These are phyloP conservation scores for Aquanectria penicillioides DNA, from an alignment of 2,329 filamentous ascomycete species.

Conservation along the genomic window DNA sequence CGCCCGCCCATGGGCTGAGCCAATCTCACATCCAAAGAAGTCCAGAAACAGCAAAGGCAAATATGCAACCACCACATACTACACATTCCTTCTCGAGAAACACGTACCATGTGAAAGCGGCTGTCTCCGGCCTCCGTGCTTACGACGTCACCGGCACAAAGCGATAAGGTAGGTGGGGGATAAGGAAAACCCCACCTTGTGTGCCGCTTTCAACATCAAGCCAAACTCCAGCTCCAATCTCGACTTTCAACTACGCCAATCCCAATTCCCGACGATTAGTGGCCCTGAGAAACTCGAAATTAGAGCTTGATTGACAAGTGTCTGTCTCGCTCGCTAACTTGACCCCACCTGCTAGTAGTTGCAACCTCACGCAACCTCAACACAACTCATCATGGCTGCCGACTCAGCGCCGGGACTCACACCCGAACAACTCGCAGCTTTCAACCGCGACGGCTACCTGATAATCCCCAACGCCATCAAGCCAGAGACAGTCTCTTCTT, in stretches of 20 bases:
- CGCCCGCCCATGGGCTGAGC: too few species aligned
- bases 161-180: slow-evolving; percentile 35
- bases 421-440: slow-evolving; percentile 74
- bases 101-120: neutral
- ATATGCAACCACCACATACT: neutral
- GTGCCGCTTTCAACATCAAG: slow-evolving; percentile 24
- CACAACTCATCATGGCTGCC: slow-evolving; percentile 26
- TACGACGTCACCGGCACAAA: slow-evolving; percentile 20
- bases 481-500: slow-evolving; percentile 69
- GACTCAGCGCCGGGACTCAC: slow-evolving; percentile 66
- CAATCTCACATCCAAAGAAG: too few species aligned
- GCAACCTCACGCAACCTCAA: too few species aligned
- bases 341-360: too few species aligned
- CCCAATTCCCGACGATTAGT: neutral
- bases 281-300: neutral
- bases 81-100: too few species aligned
- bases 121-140: slow-evolving; percentile 16
- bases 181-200: slow-evolving; percentile 31
- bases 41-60: too few species aligned
- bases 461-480: slow-evolving; percentile 82
- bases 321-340: too few species aligned
- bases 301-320: neutral
- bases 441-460: slow-evolving; percentile 88
- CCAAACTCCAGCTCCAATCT: neutral
- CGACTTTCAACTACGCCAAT: neutral